phyloP scores from a whole-genome alignment of 2,329 filamentous ascomycete species.

The Epichloe sp. region DNA sequence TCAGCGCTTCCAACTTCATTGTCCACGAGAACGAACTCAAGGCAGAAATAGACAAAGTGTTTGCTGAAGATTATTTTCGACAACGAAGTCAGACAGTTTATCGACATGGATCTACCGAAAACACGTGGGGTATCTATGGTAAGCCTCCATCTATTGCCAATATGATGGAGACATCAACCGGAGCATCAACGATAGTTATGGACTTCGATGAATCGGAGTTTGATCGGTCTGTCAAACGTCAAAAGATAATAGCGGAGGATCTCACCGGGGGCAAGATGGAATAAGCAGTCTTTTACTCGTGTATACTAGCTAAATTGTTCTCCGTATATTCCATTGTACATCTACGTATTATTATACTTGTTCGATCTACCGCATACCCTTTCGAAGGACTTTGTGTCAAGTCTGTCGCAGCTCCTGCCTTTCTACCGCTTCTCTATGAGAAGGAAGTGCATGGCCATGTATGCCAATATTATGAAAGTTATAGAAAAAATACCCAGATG shows the following conservation, averaged over 20 bases:
- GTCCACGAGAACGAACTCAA: conserved; percentile 67
- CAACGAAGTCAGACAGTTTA: conserved; percentile 19
- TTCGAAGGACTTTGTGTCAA: neutral
- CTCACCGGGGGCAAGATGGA: conserved; percentile 47
- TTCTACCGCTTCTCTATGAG: conserved; percentile 66
- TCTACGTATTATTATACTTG: neutral
- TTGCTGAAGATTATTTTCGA: conserved; percentile 48
- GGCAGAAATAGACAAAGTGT: conserved; percentile 60
- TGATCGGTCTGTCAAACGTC: conserved; percentile 34
- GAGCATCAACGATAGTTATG: conserved; percentile 22
- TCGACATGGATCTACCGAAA: conserved; percentile 26
- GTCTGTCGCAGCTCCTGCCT: neutral
- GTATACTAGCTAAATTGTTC: neutral
- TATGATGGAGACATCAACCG: conserved; percentile 28
- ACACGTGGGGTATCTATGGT: conserved; percentile 39
- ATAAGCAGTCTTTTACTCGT: neutral
- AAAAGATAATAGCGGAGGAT: conserved; percentile 44
- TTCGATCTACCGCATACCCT: no score
- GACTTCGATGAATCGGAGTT: conserved; percentile 25
- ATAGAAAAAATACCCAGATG: conserved; percentile 73
- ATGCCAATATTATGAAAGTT: conserved; percentile 76
- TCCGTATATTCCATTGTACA: neutral
- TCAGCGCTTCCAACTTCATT: conserved; percentile 79
- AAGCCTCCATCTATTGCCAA: conserved; percentile 30
- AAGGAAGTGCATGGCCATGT: conserved; percentile 83